Percentiles rank a stretch among this genome's conserved stretches.
Conservation (phyloP, 441 rosid species). For the Brassica balearica region DNA sequence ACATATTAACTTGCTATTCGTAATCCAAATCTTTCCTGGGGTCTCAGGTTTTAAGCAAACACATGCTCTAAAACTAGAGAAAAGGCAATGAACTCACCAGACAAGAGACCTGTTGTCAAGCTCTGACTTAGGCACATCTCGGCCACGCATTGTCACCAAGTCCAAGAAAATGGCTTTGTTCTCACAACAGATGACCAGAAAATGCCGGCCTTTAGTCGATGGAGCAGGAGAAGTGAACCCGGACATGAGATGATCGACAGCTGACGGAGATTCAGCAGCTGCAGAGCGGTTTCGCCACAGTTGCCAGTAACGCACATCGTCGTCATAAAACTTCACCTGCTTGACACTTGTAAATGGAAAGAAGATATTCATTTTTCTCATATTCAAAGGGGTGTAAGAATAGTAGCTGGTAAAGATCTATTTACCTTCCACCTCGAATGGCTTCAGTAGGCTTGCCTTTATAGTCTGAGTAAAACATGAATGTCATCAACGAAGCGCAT, state of each 20-base stretch:
- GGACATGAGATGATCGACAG: conserved; percentile 81
- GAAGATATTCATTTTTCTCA: background rate
- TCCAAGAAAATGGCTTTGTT: conserved; percentile 96
- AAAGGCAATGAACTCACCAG: conserved; percentile 60
- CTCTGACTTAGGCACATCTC: conserved; percentile 96
- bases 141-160: conserved; percentile 97
- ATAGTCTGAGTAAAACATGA: conserved; percentile 51
- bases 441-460: conserved; percentile 95
- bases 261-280: conserved; percentile 94
- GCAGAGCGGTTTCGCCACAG: conserved; percentile 91
- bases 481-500: background rate
- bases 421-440: conserved; percentile 93
- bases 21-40: background rate
- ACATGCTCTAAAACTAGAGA: conserved; percentile 1
- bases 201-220: conserved; percentile 94
- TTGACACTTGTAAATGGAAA: conserved; percentile 68
- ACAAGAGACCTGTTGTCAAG: conserved; percentile 94
- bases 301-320: conserved; percentile 96
- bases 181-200: conserved; percentile 95
- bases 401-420: background rate
- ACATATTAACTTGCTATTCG: background rate
- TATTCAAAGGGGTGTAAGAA: background rate
- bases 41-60: conserved; percentile 4
- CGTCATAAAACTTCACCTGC: conserved; percentile 96
- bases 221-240: conserved; percentile 86